Conservation (phyloP, 2,329 filamentous ascomycete genomes). For the Aspergillus clavatus region DNA sequence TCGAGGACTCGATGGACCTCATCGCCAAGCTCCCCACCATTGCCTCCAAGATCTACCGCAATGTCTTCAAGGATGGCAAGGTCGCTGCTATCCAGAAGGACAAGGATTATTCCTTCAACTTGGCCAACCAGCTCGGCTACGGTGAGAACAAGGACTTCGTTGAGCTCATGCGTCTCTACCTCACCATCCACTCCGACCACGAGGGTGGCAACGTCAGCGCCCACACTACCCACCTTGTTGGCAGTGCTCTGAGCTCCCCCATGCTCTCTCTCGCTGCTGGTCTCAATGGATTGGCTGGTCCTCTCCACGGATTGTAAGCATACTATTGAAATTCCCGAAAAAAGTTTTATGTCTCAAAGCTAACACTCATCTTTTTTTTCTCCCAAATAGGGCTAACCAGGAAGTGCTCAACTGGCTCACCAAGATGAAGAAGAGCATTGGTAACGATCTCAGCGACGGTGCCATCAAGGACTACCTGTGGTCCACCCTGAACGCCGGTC, state of each 20-base stretch:
- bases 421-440: slow-evolving; percentile 95
- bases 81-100: slow-evolving; percentile 93
- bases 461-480: slow-evolving; percentile 98
- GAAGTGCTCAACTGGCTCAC: slow-evolving; percentile 98
- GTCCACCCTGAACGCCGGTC: slow-evolving; percentile 91
- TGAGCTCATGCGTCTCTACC: slow-evolving; percentile 97
- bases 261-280: slow-evolving; percentile 95
- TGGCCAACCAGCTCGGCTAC: slow-evolving; percentile 98
- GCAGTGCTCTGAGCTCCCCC: slow-evolving; percentile 91
- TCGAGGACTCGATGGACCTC: slow-evolving; percentile 99
- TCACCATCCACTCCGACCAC: slow-evolving; percentile 99
- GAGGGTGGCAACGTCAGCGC: slow-evolving; percentile 98
- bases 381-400: slow-evolving; percentile 70
- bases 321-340: neutral
- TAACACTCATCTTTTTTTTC: slow-evolving; percentile 18
- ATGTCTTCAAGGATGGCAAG: slow-evolving; percentile 99
- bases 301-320: slow-evolving; percentile 80
- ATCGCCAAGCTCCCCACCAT: slow-evolving; percentile 99
- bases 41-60: slow-evolving; percentile 98
- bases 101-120: slow-evolving; percentile 99
- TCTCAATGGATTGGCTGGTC: slow-evolving; percentile 95
- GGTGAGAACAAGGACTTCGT: slow-evolving; percentile 93
- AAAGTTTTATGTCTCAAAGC: neutral
- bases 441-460: slow-evolving; percentile 92
- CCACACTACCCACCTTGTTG: slow-evolving; percentile 97